Evolutionary conservation across 495 filamentous ascomycete genomes (phyloP).

Genomic region (Jackrogersella minutella): DNA sequence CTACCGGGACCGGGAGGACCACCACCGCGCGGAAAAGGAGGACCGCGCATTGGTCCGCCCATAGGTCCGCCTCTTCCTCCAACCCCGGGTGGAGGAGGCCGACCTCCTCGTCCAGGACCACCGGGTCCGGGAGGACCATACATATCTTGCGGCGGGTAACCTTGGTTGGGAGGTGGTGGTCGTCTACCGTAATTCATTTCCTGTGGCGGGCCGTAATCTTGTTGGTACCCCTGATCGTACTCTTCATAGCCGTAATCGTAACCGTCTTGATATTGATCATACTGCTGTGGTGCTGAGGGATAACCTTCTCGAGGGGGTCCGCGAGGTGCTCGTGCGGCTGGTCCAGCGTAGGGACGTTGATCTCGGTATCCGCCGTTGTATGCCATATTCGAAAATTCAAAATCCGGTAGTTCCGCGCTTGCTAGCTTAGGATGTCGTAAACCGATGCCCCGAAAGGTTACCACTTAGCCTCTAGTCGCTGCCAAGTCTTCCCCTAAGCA

Average conservation of each 20-base stretch:
- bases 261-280: constrained; percentile 60
- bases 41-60: constrained; percentile 55
- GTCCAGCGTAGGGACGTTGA: constrained; percentile 58
- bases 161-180: constrained; percentile 57
- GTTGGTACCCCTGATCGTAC: constrained; percentile 57
- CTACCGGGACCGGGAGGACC: constrained; percentile 49
- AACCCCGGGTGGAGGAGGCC: constrained; percentile 48
- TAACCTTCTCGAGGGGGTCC: constrained; percentile 40
- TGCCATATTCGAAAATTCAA: constrained; percentile 46
- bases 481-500: constrained; percentile 7
- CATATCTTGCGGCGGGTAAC: constrained; percentile 61
- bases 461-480: neutral
- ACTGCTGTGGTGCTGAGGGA: constrained; percentile 59
- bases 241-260: constrained; percentile 63
- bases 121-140: constrained; percentile 53
- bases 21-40: constrained; percentile 46
- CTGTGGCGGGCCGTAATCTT: constrained; percentile 49
- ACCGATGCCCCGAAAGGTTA: neutral
- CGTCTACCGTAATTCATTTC: constrained; percentile 59
- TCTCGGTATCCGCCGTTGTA: constrained; percentile 59
- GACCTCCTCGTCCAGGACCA: constrained; percentile 52
- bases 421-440: neutral
- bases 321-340: constrained; percentile 49
- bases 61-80: constrained; percentile 55
- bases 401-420: neutral